These are phyloP conservation scores for Fusarium sp. DNA, from an alignment of 2,329 filamentous ascomycete species.

Conservation along the genomic window DNA sequence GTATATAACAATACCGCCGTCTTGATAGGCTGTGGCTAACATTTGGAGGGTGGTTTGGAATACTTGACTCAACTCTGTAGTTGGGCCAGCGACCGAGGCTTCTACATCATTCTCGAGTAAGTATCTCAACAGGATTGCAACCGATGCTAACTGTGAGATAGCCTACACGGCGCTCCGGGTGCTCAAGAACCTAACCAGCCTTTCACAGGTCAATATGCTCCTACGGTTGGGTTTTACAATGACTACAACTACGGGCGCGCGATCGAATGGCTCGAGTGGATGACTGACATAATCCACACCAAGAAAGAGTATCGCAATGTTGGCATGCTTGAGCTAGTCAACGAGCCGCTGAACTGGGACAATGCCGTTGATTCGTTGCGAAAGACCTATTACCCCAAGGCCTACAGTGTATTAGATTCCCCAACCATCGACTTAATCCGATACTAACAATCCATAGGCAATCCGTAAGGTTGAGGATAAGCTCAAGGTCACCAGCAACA, in stretches of 20 bases:
- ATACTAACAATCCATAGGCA: slow-evolving; percentile 22
- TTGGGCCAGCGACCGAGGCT: slow-evolving; percentile 60
- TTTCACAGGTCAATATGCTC: slow-evolving; percentile 57
- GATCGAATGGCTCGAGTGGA: slow-evolving; percentile 65
- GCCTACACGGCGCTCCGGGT: slow-evolving; percentile 62
- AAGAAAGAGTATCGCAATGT: slow-evolving; percentile 63
- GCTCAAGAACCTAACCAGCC: slow-evolving; percentile 60
- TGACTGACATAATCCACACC: slow-evolving; percentile 63
- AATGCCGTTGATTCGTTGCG: slow-evolving; percentile 35
- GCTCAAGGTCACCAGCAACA: slow-evolving; percentile 54
- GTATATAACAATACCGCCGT: not conserved
- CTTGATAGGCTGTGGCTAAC: not conserved
- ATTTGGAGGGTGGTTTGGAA: slow-evolving; percentile 52
- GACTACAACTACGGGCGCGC: slow-evolving; percentile 68
- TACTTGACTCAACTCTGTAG: slow-evolving; percentile 60
- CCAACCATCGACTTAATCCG: rapidly evolving
- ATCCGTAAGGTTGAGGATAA: slow-evolving; percentile 62
- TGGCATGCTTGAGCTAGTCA: slow-evolving; percentile 66
- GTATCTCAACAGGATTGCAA: not conserved
- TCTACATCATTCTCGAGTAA: slow-evolving; percentile 65
- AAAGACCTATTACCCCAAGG: slow-evolving; percentile 37
- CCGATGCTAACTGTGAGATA: not conserved
- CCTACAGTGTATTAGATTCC: slow-evolving; percentile 27
- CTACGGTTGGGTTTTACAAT: slow-evolving; percentile 63
- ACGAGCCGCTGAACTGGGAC: slow-evolving; percentile 41